These are phyloP conservation scores for Curvularia sp. DNA, from an alignment of 2,329 filamentous ascomycete genomes.

Conservation along the genomic window DNA sequence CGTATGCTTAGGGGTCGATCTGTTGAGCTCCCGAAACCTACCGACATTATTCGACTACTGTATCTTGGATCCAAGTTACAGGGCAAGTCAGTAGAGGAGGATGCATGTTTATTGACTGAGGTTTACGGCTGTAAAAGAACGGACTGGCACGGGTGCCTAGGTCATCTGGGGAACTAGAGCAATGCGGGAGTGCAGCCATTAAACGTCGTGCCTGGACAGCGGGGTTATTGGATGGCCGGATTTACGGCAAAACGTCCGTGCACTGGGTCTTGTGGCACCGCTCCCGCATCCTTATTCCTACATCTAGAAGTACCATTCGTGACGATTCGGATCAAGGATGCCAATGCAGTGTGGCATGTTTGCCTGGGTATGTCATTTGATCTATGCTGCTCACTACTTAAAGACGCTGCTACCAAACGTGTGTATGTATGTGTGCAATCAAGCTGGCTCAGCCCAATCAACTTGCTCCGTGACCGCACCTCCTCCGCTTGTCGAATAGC, in stretches of 20 bases:
- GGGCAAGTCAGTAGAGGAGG: too few species aligned
- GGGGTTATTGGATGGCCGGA: conserved; percentile 12
- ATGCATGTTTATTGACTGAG: background rate
- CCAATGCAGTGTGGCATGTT: conserved; percentile 7
- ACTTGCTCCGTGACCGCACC: conserved; percentile 87
- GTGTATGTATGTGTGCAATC: conserved; percentile 11
- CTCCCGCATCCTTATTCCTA: conserved; percentile 23
- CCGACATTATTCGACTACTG: background rate
- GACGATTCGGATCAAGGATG: background rate
- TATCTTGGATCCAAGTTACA: background rate
- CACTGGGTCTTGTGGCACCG: conserved; percentile 17
- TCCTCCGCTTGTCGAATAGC: conserved; percentile 73
- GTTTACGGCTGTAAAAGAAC: background rate
- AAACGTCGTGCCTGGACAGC: conserved; percentile 13
- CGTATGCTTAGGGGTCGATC: conserved; percentile 13
- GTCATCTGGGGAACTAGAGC: background rate
- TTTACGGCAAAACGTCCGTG: conserved; percentile 9
- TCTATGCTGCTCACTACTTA: conserved; percentile 17
- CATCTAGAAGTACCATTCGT: conserved; percentile 4
- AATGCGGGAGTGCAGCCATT: conserved; percentile 7
- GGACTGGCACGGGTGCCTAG: background rate
- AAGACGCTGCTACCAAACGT: conserved; percentile 9
- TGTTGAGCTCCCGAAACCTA: conserved; percentile 3
- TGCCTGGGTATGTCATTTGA: conserved; percentile 21
- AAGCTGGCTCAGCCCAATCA: conserved; percentile 85